phyloP scores from a whole-genome alignment of 495 filamentous ascomycete genomes.

The Aspergillus nidulans region DNA sequence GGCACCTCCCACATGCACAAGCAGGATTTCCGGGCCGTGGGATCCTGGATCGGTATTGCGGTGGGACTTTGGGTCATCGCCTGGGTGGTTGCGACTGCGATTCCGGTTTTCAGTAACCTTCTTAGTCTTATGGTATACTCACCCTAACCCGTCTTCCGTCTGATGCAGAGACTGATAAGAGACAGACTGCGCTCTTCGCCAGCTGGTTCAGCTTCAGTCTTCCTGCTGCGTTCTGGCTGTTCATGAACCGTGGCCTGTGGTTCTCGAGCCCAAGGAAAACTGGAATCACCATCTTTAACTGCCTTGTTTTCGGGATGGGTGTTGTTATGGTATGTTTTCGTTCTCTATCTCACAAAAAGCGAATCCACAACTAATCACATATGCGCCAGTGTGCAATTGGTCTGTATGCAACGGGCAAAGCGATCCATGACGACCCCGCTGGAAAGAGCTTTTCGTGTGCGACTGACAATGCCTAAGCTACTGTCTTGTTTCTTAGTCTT shows the following conservation, averaged over 20 bases:
- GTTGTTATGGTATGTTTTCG: conserved; percentile 26
- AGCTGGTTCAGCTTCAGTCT: conserved; percentile 34
- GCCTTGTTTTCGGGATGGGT: conserved; percentile 30
- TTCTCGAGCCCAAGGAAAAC: conserved; percentile 32
- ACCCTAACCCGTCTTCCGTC: conserved; percentile 11
- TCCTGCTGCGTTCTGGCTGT: conserved; percentile 41
- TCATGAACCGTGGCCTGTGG: conserved; percentile 36
- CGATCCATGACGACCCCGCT: conserved; percentile 34
- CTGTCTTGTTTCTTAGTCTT: too few relatives aligned
- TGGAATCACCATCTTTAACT: conserved; percentile 29
- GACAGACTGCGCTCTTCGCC: conserved; percentile 37
- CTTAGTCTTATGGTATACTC: conserved; percentile 49
- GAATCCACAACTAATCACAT: background rate
- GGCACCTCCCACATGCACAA: conserved; percentile 57
- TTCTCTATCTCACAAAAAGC: background rate
- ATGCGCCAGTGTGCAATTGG: conserved; percentile 35
- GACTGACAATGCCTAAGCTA: conserved; percentile 20
- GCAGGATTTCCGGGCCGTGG: conserved; percentile 43
- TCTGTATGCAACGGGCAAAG: conserved; percentile 40
- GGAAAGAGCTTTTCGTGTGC: conserved; percentile 40
- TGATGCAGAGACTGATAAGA: background rate
- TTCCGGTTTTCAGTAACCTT: conserved; percentile 67
- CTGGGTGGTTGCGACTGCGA: conserved; percentile 68
- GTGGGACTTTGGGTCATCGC: conserved; percentile 56
- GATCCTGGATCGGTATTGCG: conserved; percentile 57